These are phyloP conservation scores for Arctium lappa DNA, from an alignment of 129 eudicot species.

Conservation along the genomic window DNA sequence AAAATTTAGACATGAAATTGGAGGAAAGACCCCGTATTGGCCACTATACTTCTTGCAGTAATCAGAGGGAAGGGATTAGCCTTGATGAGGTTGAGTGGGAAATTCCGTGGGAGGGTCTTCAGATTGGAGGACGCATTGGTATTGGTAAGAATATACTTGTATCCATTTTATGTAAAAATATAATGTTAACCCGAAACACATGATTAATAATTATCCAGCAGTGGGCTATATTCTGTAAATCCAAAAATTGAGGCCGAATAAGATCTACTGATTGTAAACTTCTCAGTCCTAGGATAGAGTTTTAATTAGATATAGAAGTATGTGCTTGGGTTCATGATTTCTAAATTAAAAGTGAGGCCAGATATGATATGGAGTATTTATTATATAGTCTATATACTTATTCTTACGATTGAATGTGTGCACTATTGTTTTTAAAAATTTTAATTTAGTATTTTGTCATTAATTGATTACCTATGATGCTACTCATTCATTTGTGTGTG, in stretches of 20 bases:
- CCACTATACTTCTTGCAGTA: conserved; percentile 23
- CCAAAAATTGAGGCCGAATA: background rate
- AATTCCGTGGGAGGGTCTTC: conserved; percentile 92
- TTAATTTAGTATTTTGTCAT: background rate
- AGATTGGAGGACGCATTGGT: conserved; percentile 89
- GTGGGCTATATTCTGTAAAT: background rate
- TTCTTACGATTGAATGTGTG: background rate
- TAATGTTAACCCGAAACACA: background rate
- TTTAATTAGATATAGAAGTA: background rate
- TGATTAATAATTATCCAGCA: background rate
- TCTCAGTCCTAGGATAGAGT: background rate
- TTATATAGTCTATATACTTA: background rate
- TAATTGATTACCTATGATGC: background rate
- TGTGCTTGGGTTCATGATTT: background rate
- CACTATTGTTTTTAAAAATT: background rate
- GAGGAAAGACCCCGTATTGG: conserved; percentile 17
- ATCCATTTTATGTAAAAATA: background rate
- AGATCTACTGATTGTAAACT: background rate
- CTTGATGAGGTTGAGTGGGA: conserved; percentile 83
- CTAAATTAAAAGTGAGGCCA: background rate
- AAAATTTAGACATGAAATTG: conserved; percentile 11
- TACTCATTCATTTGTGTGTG: too few species aligned
- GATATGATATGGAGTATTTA: background rate
- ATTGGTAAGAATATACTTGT: conserved; percentile 54
- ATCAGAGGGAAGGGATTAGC: conserved; percentile 42